Evolutionary conservation across 768 basidiomycete species (phyloP), one percentile per base, ranked within the genome.

Genomic region (Sutorius australiensis): DNA sequence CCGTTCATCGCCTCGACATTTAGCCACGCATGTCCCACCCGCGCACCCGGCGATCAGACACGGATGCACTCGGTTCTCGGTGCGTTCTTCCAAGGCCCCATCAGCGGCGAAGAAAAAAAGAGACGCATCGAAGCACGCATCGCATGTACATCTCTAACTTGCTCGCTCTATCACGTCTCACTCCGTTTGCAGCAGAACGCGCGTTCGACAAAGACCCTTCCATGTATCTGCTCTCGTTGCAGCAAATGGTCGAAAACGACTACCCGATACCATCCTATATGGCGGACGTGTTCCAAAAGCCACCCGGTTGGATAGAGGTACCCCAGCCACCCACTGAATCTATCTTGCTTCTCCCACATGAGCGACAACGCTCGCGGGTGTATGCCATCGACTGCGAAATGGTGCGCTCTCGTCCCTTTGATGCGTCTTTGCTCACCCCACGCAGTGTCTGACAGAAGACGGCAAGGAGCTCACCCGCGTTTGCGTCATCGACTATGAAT

Each of bases 301-400:
- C 81, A 6, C 66, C 62, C 2, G 92, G 85, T 2, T 97, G 92
- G 92, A 71, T 89, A 6, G 91, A 98, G 71, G 92, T 88, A 0
- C 87, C 92, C 2, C 70, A 81, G 51, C 68, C 74, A 0, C 48
- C 58, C 2, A 61, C 70, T 36, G 62, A 69, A 30, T 58, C 71
- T 3, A 47, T 73, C 32, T 42, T 72, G n/a, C 57, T 71, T 16
- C 62, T 69, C 3, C 65, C 64, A 50, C 47, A 65, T 46, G 39
- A 71, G 17, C 70, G 63, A 30, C 63, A 61, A n/a, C 66, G 66
- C 41, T 75, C 79, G 5, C 76, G 73, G 53, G 80, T 95, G 24
- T 85, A 89, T 50, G 91, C 92, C 0, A 80, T 99, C 43, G 95
- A 99, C 76, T 98, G 95, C 68, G 95, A 98, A 69, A 98, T 98